A percentile compares a stretch with the other conserved stretches of the same genome.
These are phyloP conservation scores for Penicillium oxalicum DNA, from an alignment of 2,329 filamentous ascomycete genomes.

Conservation along the genomic window DNA sequence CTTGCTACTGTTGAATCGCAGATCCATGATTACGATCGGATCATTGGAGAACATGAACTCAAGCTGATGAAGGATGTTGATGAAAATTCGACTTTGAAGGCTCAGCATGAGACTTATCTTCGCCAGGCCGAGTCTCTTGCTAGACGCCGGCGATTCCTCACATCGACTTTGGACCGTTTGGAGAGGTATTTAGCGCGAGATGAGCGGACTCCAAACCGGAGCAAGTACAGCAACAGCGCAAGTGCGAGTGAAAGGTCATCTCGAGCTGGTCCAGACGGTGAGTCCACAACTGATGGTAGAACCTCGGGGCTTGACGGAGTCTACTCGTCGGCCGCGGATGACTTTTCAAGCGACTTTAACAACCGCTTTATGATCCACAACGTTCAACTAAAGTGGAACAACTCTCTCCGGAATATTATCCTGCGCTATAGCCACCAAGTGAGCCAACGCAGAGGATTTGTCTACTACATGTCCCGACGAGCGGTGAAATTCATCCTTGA, in stretches of 20 bases:
- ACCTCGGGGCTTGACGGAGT: constrained; percentile 49
- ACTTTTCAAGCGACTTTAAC: constrained; percentile 91
- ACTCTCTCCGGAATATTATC: constrained; percentile 89
- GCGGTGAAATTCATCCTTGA: constrained; percentile 98
- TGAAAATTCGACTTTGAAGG: constrained; percentile 40
- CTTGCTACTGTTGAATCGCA: constrained; percentile 73
- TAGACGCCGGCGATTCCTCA: constrained; percentile 55
- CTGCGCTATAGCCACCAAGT: constrained; percentile 96
- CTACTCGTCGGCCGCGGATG: constrained; percentile 64
- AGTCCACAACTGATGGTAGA: constrained; percentile 51
- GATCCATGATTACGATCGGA: constrained; percentile 65
- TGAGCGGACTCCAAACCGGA: constrained; percentile 48
- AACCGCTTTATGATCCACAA: constrained; percentile 99
- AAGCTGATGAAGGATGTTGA: constrained; percentile 50
- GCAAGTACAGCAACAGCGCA: constrained; percentile 15
- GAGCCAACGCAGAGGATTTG: constrained; percentile 87
- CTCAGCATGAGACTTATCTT: constrained; percentile 46
- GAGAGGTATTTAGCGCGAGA: constrained; percentile 42
- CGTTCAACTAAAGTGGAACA: constrained; percentile 97
- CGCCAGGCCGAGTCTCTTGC: constrained; percentile 53
- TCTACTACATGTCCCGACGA: constrained; percentile 93
- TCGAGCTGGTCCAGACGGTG: constrained; percentile 27
- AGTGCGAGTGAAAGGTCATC: constrained; percentile 22
- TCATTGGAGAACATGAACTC: constrained; percentile 69
- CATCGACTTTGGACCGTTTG: constrained; percentile 53